These are phyloP conservation scores for Candolleomyces eurysporus DNA, from an alignment of 768 basidiomycete species.

Conservation along the genomic window DNA sequence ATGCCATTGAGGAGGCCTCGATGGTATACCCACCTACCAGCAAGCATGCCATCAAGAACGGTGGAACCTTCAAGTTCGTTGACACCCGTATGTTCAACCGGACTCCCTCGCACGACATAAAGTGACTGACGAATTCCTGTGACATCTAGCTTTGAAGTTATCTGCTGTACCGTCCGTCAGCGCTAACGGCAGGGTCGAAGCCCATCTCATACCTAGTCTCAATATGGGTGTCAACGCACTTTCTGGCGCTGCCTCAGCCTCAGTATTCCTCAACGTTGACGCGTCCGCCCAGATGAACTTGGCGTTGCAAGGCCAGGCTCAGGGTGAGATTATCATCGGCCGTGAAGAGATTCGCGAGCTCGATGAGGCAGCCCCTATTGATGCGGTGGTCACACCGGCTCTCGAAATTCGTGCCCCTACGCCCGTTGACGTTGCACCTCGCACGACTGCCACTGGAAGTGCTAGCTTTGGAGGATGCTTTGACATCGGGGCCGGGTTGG, in stretches of 20 bases:
- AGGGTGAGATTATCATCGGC: neutral
- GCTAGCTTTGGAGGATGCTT: slow-evolving; percentile 31
- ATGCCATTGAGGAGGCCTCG: slow-evolving; percentile 35
- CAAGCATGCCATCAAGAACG: slow-evolving; percentile 8
- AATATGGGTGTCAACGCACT: slow-evolving; percentile 44
- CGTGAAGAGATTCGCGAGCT: neutral
- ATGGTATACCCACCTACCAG: slow-evolving; percentile 40
- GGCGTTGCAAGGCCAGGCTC: slow-evolving; percentile 16
- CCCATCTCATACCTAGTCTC: slow-evolving; percentile 46
- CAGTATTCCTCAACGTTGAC: slow-evolving; percentile 40
- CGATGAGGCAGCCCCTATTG: neutral
- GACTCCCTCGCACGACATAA: neutral
- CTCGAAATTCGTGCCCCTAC: neutral
- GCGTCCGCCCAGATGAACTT: slow-evolving; percentile 28
- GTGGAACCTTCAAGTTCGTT: slow-evolving; percentile 28
- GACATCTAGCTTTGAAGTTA: slow-evolving; percentile 32
- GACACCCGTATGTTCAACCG: slow-evolving; percentile 37
- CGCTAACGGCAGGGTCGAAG: slow-evolving; percentile 37
- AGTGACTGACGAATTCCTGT: neutral
- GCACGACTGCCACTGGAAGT: neutral
- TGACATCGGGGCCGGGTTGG: slow-evolving; percentile 27
- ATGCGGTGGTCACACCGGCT: neutral
- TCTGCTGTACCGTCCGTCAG: slow-evolving; percentile 35
- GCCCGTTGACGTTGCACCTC: neutral
- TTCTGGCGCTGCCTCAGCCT: slow-evolving; percentile 29